phyloP scores from a whole-genome alignment of 192 early-diverging fungal species.

The Paraglomus brasilianum region DNA sequence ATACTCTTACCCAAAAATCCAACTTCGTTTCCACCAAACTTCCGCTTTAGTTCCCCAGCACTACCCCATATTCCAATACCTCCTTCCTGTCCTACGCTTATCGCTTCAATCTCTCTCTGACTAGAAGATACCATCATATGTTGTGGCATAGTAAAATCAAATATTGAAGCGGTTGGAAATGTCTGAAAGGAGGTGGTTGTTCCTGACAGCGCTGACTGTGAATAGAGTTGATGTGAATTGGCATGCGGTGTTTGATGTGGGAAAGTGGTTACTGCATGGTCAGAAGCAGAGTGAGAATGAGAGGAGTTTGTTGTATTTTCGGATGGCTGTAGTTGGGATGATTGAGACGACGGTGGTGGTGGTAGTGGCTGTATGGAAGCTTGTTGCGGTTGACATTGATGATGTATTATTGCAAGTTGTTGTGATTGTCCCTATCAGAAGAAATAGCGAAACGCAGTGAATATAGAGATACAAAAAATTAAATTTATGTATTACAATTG shows the following conservation, averaged over 20 bases:
- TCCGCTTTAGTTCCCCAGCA: slow-evolving; percentile 17
- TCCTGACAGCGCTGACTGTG: background rate
- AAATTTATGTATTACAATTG: too few relatives aligned
- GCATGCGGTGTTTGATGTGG: background rate
- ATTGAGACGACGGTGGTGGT: background rate
- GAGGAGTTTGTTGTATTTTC: too few relatives aligned
- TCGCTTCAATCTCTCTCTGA: slow-evolving; percentile 25
- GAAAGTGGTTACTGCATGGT: background rate
- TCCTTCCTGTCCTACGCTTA: slow-evolving; percentile 23
- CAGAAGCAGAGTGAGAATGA: too few relatives aligned
- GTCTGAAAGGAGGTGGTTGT: background rate
- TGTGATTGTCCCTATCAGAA: background rate
- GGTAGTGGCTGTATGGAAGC: background rate
- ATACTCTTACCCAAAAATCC: slow-evolving; percentile 9
- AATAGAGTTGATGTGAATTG: background rate
- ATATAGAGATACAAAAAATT: background rate
- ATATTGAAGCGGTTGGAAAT: too few relatives aligned
- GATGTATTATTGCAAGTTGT: background rate
- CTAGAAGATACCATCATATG: background rate
- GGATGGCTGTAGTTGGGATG: background rate
- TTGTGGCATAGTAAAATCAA: slow-evolving; percentile 17
- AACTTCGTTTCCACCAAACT: slow-evolving; percentile 4
- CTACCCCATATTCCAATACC: slow-evolving; percentile 14
- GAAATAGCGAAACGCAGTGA: background rate
- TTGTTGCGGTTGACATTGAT: slow-evolving; percentile 14